These are phyloP conservation scores for Boletus sp. DNA, from an alignment of 768 basidiomycete genomes.

Conservation along the genomic window DNA sequence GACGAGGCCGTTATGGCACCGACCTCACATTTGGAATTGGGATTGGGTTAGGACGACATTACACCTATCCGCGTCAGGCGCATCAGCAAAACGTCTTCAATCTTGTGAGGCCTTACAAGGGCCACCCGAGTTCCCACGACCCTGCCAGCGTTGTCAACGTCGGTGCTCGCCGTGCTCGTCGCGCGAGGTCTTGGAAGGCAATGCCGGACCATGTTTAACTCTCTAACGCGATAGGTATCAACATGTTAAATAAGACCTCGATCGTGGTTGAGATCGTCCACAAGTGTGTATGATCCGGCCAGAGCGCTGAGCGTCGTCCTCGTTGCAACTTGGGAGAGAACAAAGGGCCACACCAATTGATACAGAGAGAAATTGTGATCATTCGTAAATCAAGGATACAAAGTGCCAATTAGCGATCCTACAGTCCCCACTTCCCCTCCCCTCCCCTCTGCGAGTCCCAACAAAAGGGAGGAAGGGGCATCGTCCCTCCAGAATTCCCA, in stretches of 20 bases:
- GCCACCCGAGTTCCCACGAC: too few relatives aligned
- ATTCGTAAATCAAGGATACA: conserved; percentile 24
- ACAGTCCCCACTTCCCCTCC: conserved; percentile 21
- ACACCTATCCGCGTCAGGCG: not conserved
- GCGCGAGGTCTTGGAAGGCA: too few relatives aligned
- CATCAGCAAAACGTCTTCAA: too few relatives aligned
- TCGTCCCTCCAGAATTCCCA: conserved; percentile 19
- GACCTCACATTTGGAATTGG: not conserved
- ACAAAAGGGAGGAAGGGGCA: conserved; percentile 18
- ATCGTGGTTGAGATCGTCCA: too few relatives aligned
- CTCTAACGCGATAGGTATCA: too few relatives aligned
- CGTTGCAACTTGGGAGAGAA: not conserved
- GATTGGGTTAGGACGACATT: not conserved
- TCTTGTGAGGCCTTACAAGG: too few relatives aligned
- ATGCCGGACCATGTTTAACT: too few relatives aligned
- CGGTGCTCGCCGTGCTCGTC: too few relatives aligned
- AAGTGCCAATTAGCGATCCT: conserved; percentile 18
- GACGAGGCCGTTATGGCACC: not conserved
- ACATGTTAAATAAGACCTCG: too few relatives aligned
- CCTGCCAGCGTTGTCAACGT: too few relatives aligned
- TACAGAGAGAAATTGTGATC: conserved; percentile 3
- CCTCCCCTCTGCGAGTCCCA: conserved; percentile 22
- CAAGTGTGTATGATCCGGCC: too few relatives aligned
- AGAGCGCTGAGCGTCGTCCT: not conserved
- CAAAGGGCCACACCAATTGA: too few relatives aligned